A percentile compares a stretch with the other conserved stretches of the same genome.
Conservation (phyloP, 2,329 filamentous ascomycete species). For the Claviceps humidiphila region DNA sequence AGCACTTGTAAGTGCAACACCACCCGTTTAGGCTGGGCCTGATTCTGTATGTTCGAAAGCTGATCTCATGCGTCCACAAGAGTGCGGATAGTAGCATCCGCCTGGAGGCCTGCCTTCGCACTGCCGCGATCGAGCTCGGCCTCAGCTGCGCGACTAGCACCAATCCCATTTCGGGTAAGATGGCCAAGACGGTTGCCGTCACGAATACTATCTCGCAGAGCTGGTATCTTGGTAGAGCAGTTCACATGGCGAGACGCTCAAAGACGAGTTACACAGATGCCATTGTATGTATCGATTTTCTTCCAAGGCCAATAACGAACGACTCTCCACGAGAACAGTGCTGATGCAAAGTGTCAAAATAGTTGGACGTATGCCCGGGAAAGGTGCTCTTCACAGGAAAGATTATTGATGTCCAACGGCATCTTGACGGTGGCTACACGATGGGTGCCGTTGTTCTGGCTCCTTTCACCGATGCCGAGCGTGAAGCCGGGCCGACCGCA, state of each 20-base stretch:
- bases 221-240: slow-evolving; percentile 21
- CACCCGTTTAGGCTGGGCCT: no score
- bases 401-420: slow-evolving; percentile 25
- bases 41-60: background rate
- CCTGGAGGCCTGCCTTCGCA: slow-evolving; percentile 23
- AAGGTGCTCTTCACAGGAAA: slow-evolving; percentile 26
- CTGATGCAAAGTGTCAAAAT: background rate
- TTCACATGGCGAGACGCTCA: slow-evolving; percentile 16
- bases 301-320: no score
- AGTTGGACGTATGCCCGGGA: slow-evolving; percentile 20
- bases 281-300: slow-evolving; percentile 8
- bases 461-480: slow-evolving; percentile 19
- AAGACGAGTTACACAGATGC: slow-evolving; percentile 18
- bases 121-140: slow-evolving; percentile 24
- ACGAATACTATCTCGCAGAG: slow-evolving; percentile 20
- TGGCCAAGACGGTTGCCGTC: slow-evolving; percentile 1
- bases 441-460: slow-evolving; percentile 25
- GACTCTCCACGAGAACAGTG: no score
- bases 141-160: slow-evolving; percentile 23
- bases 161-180: slow-evolving; percentile 17
- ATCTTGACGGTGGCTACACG: slow-evolving; percentile 26
- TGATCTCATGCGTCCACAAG: slow-evolving; percentile 9
- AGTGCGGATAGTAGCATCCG: slow-evolving; percentile 20
- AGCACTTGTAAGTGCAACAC: slow-evolving; percentile 14
- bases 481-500: slow-evolving; percentile 10